These are phyloP conservation scores for Boechera divaricarpa DNA, from an alignment of 345 rosid species.

Conservation along the genomic window DNA sequence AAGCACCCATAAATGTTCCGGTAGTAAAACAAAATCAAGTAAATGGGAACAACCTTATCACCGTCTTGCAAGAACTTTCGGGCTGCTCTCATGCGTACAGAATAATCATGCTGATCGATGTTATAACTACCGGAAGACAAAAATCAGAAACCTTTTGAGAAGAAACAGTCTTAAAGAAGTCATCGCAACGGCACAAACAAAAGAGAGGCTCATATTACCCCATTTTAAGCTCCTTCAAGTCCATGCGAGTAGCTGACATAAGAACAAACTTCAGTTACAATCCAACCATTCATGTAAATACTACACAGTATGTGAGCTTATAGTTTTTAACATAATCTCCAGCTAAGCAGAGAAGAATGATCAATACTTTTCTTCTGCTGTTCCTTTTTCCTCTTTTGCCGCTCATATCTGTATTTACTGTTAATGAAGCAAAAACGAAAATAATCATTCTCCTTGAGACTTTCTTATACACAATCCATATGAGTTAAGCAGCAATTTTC, in stretches of 20 bases:
- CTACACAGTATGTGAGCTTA: neutral
- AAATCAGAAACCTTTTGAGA: conserved; percentile 34
- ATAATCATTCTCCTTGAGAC: conserved; percentile 19
- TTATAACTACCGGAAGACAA: conserved; percentile 65
- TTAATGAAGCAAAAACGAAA: conserved; percentile 21
- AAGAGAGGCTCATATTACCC: conserved; percentile 55
- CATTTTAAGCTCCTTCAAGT: conserved; percentile 90
- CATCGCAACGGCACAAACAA: neutral
- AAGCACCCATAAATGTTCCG: neutral
- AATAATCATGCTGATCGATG: conserved; percentile 92
- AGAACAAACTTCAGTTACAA: conserved; percentile 50
- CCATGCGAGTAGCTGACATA: conserved; percentile 75
- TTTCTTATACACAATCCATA: conserved; percentile 25
- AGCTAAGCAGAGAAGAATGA: conserved; percentile 43
- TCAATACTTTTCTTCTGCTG: conserved; percentile 84
- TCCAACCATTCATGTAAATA: conserved; percentile 37
- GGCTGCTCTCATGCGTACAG: conserved; percentile 89
- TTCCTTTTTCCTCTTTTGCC: conserved; percentile 77
- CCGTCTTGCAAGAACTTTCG: conserved; percentile 83
- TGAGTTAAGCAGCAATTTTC: neutral
- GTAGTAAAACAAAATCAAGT: neutral
- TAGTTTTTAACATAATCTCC: conserved; percentile 23
- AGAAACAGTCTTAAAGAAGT: conserved; percentile 4
- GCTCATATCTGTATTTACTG: conserved; percentile 90
- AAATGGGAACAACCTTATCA: conserved; percentile 65